A percentile compares a stretch with the other conserved stretches of the same genome.
These are phyloP conservation scores for Tetragonia tetragonoides DNA, from an alignment of 148 eudicot genomes.

Conservation along the genomic window DNA sequence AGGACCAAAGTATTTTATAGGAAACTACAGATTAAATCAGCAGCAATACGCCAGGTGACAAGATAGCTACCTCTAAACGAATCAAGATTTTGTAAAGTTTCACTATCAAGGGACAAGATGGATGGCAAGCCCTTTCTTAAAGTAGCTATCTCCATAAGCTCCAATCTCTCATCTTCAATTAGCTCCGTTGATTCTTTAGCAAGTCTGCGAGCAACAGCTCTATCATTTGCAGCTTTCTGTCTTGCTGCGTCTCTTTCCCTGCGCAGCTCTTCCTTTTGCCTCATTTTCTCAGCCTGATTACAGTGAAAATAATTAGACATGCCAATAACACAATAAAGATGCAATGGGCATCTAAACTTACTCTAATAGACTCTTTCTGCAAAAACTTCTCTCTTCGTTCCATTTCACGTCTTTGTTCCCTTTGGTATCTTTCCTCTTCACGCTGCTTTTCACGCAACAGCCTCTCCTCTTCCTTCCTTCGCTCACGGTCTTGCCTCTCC, in stretches of 20 bases:
- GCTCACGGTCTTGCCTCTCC: constrained; percentile 93
- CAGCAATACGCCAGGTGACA: constrained; percentile 7
- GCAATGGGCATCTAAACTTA: constrained; percentile 32
- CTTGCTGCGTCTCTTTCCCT: constrained; percentile 88
- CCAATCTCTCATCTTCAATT: constrained; percentile 86
- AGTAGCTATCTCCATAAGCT: constrained; percentile 91
- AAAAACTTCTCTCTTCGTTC: constrained; percentile 80
- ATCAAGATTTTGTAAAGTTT: constrained; percentile 70
- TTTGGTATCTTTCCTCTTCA: constrained; percentile 78
- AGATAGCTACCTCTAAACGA: constrained; percentile 55
- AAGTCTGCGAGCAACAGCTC: constrained; percentile 89
- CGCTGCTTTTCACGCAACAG: constrained; percentile 86
- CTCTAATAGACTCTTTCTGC: constrained; percentile 73
- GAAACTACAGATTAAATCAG: neutral
- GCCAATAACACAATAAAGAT: constrained; percentile 1
- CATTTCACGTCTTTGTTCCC: constrained; percentile 94
- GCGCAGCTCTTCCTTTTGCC: constrained; percentile 79
- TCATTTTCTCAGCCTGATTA: constrained; percentile 75
- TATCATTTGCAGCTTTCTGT: constrained; percentile 84
- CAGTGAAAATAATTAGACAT: constrained; percentile 3
- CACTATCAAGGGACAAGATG: constrained; percentile 68
- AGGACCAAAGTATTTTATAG: neutral
- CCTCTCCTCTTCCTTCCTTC: constrained; percentile 90
- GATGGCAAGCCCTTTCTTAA: constrained; percentile 71
- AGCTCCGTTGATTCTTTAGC: constrained; percentile 91